Base-by-base conservation (phyloP, 352 stramenopile species). In the Albugo candida region DNA sequence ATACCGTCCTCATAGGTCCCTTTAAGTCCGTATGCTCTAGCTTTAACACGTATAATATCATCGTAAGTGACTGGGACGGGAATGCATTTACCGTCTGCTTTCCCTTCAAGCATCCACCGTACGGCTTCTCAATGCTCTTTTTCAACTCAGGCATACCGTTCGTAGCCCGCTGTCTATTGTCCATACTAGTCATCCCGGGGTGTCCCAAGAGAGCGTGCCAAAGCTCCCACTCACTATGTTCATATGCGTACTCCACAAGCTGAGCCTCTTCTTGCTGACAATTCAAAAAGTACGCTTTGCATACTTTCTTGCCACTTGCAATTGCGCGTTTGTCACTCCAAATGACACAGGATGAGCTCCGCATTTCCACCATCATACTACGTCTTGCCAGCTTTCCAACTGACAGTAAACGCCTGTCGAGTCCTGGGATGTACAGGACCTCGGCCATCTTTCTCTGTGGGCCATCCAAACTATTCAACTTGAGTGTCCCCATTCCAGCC, bases 21-120 rank as follows among this genome's bases (percentile, higher is more conserved):
- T 55, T 52, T 5, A 63, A 45, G 36, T 61, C 51, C 24, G 47
- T 54, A 41, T 61, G 55, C 0, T 55, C 52, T 6, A 58, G n/a
- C 13, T 62, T 34, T 18, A 59, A 24, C 8, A 31, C 24, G 8
- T 8, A 8, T 8, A 8, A 31, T 31, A 8, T 31, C 24, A 10
- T 31, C 24, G 24, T 10, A 3, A 31, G 24, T 31, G 24, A 10
- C 8, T 8, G 3, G 3, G 24, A 31, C n/a, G 45, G 54, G 21
- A 60, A 56, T 3, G 14, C 13, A 18, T 36, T 39, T 5, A 53
- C 56, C 18, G 38, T 48, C 27, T 57, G 45, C 17, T 51, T 63
- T 2, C 37, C 39, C 11, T 49, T 38, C 37, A 53, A 51, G 46
- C 47, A 61, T n/a, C 55, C 51, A 1, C 41, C 43, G 5, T 46